Conservation (phyloP, 768 basidiomycete genomes). For the Hericium coralloides region DNA sequence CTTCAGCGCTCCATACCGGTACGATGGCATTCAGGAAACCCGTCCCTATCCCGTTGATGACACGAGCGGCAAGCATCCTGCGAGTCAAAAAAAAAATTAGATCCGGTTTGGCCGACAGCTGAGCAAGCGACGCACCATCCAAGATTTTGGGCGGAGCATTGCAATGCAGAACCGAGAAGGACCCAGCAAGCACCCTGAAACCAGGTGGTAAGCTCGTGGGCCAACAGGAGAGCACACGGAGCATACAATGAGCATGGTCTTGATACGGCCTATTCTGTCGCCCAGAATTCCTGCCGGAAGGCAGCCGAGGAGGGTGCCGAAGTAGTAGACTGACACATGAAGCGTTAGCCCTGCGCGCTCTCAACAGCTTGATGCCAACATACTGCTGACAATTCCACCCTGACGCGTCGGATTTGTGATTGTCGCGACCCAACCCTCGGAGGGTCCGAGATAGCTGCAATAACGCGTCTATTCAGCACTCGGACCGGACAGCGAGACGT, state of each 20-base stretch:
- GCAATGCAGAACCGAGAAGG: conserved; percentile 31
- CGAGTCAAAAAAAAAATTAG: background rate
- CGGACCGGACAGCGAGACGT: background rate
- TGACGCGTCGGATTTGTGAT: conserved; percentile 35
- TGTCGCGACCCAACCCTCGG: conserved; percentile 33
- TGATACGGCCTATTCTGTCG: conserved; percentile 32
- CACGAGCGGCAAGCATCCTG: conserved; percentile 37
- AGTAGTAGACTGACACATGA: conserved; percentile 29
- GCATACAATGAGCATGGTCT: conserved; percentile 27
- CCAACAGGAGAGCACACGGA: background rate
- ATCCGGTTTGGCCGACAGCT: background rate
- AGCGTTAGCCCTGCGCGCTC: background rate
- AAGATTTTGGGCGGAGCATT: conserved; percentile 34
- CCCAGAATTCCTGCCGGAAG: conserved; percentile 33
- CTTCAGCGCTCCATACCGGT: conserved; percentile 37
- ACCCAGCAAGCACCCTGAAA: conserved; percentile 30
- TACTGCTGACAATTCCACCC: conserved; percentile 37
- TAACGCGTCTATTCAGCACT: background rate
- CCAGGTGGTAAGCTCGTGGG: conserved; percentile 2
- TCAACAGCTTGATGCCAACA: conserved; percentile 3
- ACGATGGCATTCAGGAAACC: conserved; percentile 36
- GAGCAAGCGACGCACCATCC: conserved; percentile 24
- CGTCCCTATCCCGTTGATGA: conserved; percentile 37
- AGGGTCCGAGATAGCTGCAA: conserved; percentile 26
- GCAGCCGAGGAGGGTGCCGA: conserved; percentile 33